Evolutionary conservation across 2,329 filamentous ascomycete genomes (phyloP).

Genomic region (Beauveria sp.): DNA sequence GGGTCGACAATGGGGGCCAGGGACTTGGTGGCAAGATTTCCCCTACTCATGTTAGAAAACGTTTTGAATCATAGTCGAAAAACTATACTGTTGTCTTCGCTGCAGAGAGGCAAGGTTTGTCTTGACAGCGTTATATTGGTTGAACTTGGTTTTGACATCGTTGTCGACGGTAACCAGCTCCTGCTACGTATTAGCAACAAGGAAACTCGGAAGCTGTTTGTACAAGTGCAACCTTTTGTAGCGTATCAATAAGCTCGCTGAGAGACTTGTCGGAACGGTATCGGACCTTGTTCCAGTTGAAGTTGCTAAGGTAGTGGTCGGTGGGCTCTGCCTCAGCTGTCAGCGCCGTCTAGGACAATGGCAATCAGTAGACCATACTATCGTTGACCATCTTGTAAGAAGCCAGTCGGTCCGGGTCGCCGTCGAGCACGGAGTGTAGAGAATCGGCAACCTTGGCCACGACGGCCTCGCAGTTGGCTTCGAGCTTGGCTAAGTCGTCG

Average conservation of each 20-base stretch:
- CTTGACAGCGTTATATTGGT: slow-evolving; percentile 88
- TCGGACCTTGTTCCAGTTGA: slow-evolving; percentile 96
- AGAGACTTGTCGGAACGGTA: slow-evolving; percentile 90
- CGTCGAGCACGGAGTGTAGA: slow-evolving; percentile 72
- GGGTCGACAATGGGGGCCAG: slow-evolving; percentile 84
- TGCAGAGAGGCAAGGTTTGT: slow-evolving; percentile 73
- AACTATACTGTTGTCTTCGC: slow-evolving; percentile 72
- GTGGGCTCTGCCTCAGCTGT: slow-evolving; percentile 65
- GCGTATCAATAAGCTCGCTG: slow-evolving; percentile 72
- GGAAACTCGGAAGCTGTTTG: slow-evolving; percentile 1
- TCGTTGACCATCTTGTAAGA: slow-evolving; percentile 93
- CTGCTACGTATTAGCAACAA: slow-evolving; percentile 32
- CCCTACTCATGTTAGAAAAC: slow-evolving; percentile 39
- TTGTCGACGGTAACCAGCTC: slow-evolving; percentile 89
- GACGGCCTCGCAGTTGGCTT: slow-evolving; percentile 68
- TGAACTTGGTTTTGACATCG: slow-evolving; percentile 90
- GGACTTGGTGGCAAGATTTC: slow-evolving; percentile 90
- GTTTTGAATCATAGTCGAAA: accelerated
- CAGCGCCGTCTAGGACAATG: slow-evolving; percentile 13
- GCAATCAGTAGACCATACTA: slow-evolving; percentile 49
- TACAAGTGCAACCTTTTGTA: slow-evolving; percentile 64
- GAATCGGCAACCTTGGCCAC: slow-evolving; percentile 86
- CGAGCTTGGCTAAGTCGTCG: slow-evolving; percentile 87
- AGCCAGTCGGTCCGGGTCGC: slow-evolving; percentile 72
- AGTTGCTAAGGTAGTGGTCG: slow-evolving; percentile 82